These are phyloP conservation scores for Vitis hybrid DNA, from an alignment of 177 flowering plant genomes.

Conservation along the genomic window DNA sequence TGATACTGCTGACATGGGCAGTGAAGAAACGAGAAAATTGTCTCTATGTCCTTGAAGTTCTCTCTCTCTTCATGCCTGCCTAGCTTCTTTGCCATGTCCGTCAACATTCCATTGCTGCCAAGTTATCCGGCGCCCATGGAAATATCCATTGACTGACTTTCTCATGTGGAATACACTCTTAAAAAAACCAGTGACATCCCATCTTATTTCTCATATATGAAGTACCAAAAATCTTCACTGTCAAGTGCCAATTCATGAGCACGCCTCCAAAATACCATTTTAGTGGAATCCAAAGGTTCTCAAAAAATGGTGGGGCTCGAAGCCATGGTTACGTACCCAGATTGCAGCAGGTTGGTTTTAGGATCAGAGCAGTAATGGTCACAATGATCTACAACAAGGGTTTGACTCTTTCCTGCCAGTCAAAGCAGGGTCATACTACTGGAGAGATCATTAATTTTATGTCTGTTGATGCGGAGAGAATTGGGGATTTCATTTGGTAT, in stretches of 20 bases:
- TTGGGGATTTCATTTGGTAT: slow-evolving; percentile 19
- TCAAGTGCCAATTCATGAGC: too few relatives aligned
- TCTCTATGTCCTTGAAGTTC: not conserved
- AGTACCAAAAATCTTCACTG: too few relatives aligned
- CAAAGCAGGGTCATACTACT: slow-evolving; percentile 7
- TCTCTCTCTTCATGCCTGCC: not conserved
- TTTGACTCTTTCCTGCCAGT: slow-evolving; percentile 34
- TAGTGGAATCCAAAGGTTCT: too few relatives aligned
- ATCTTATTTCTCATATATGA: too few relatives aligned
- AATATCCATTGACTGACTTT: slow-evolving; percentile 6
- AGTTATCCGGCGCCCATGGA: not conserved
- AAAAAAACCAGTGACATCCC: not conserved
- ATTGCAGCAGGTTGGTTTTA: slow-evolving; percentile 30
- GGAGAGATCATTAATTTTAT: slow-evolving; percentile 23
- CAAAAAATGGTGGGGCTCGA: too few relatives aligned
- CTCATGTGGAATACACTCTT: not conserved
- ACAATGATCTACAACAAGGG: slow-evolving; percentile 41
- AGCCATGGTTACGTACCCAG: slow-evolving; percentile 7
- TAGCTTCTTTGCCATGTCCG: slow-evolving; percentile 6
- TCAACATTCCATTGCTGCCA: too few relatives aligned
- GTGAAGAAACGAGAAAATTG: too few relatives aligned
- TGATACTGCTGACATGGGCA: too few relatives aligned
- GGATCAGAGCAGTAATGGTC: slow-evolving; percentile 25
- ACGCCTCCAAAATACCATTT: too few relatives aligned
- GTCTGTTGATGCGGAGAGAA: slow-evolving; percentile 22